Percentiles rank a stretch among this genome's conserved stretches.
Conservation (phyloP, 139 green algal species). For the Micromonas pusilla region DNA sequence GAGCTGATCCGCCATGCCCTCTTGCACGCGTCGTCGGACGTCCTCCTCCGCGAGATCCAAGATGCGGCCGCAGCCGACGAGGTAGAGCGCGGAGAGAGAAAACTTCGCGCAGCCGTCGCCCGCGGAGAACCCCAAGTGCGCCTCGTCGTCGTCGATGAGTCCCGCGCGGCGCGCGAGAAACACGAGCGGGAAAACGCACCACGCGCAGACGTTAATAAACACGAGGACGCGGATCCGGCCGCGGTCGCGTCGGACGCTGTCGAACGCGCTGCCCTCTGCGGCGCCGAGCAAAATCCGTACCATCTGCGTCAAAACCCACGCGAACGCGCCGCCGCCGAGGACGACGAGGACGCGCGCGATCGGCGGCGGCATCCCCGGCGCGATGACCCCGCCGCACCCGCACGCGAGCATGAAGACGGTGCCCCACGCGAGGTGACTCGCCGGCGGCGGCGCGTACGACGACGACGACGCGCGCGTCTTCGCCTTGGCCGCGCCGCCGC, state of each 20-base stretch:
- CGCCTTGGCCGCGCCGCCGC: background rate
- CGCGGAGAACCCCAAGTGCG: background rate
- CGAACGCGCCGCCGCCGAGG: background rate
- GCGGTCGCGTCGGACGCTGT: background rate
- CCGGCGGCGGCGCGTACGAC: background rate
- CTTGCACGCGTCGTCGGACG: background rate
- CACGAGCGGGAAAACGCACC: background rate
- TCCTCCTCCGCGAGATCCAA: background rate
- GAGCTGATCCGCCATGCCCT: background rate
- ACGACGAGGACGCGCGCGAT: background rate
- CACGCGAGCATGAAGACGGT: background rate
- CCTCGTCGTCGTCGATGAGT: background rate
- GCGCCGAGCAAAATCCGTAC: background rate
- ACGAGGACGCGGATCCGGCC: background rate
- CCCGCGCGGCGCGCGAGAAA: background rate
- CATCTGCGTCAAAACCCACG: background rate
- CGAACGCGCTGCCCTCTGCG: background rate
- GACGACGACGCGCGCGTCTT: background rate
- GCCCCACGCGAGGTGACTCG: background rate
- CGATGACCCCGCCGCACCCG: background rate
- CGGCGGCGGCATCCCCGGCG: no score
- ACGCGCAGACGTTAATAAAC: background rate
- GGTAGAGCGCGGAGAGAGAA: background rate
- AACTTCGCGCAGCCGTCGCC: background rate
- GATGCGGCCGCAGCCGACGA: background rate